A percentile compares a stretch with the other conserved stretches of the same genome.
These are phyloP conservation scores for Xylaria digitata DNA, from an alignment of 2,329 filamentous ascomycete species.

Conservation along the genomic window DNA sequence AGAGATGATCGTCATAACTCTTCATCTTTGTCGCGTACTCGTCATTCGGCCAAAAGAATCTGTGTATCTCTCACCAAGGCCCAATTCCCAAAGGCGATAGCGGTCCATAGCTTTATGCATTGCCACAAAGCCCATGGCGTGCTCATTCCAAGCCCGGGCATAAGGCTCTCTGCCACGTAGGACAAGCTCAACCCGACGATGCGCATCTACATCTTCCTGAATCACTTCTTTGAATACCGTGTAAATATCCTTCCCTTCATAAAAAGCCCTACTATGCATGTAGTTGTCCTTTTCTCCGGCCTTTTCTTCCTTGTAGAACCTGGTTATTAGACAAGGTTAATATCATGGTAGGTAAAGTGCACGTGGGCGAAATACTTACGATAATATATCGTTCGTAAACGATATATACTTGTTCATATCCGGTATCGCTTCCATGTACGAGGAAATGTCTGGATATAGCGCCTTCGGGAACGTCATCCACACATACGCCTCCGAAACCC, in stretches of 20 bases:
- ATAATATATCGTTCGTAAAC: constrained; percentile 47
- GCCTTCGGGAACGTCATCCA: constrained; percentile 47
- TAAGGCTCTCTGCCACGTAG: constrained; percentile 41
- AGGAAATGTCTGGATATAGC: constrained; percentile 44
- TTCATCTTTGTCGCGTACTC: constrained; percentile 22
- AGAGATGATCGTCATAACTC: background rate
- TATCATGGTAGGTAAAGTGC: background rate
- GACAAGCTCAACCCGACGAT: constrained; percentile 39
- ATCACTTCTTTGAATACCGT: constrained; percentile 37
- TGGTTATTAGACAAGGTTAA: constrained; percentile 15
- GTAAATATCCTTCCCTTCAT: constrained; percentile 36
- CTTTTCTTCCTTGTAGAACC: constrained; percentile 49
- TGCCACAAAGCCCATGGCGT: constrained; percentile 46
- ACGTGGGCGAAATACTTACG: constrained; percentile 38
- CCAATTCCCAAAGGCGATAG: constrained; percentile 39
- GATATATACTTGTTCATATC: constrained; percentile 47
- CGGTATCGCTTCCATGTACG: constrained; percentile 46
- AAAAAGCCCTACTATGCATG: constrained; percentile 42
- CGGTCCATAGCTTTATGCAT: constrained; percentile 38
- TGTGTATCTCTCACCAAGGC: constrained; percentile 33
- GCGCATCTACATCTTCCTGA: constrained; percentile 34
- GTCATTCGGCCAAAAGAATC: constrained; percentile 30
- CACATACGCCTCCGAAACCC: constrained; percentile 45
- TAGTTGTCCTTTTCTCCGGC: constrained; percentile 46
- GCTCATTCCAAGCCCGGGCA: constrained; percentile 40